A percentile compares a stretch with the other conserved stretches of the same genome.
Conservation (phyloP, 2,329 filamentous ascomycete species). For the Mollisia scopiformis region DNA sequence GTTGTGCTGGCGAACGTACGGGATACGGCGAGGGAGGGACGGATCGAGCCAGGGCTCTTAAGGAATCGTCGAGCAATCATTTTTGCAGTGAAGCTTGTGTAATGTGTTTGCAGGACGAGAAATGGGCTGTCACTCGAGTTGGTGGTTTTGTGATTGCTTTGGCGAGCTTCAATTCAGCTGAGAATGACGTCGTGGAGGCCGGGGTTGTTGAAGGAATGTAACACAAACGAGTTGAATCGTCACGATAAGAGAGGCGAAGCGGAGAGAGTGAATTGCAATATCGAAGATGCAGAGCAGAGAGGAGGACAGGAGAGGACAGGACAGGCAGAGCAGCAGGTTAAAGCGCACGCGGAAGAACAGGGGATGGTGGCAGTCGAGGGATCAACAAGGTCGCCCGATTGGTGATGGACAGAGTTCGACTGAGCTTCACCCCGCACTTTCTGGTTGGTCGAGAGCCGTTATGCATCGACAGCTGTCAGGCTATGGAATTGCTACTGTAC, state of each 20-base stretch:
- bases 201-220: background rate
- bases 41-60: slow-evolving; percentile 33
- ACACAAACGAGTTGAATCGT: background rate
- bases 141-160: background rate
- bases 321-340: slow-evolving; percentile 2
- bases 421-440: slow-evolving; percentile 5
- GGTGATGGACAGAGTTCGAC: background rate
- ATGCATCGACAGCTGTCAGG: background rate
- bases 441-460: background rate
- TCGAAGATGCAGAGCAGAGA: slow-evolving; percentile 17
- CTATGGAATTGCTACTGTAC: too few species aligned
- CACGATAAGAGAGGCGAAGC: too few species aligned
- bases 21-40: slow-evolving; percentile 43
- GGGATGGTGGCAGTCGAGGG: slow-evolving; percentile 3
- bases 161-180: background rate
- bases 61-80: slow-evolving; percentile 35
- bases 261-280: slow-evolving; percentile 2
- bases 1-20: slow-evolving; percentile 58
- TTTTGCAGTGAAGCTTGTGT: slow-evolving; percentile 31
- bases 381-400: background rate
- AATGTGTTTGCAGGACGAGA: background rate
- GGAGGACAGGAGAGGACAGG: background rate
- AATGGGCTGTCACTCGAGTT: background rate
- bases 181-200: slow-evolving; percentile 1
- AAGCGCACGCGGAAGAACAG: slow-evolving; percentile 11